Conservation (phyloP, 805 yeast species). For the Candida michaelii region DNA sequence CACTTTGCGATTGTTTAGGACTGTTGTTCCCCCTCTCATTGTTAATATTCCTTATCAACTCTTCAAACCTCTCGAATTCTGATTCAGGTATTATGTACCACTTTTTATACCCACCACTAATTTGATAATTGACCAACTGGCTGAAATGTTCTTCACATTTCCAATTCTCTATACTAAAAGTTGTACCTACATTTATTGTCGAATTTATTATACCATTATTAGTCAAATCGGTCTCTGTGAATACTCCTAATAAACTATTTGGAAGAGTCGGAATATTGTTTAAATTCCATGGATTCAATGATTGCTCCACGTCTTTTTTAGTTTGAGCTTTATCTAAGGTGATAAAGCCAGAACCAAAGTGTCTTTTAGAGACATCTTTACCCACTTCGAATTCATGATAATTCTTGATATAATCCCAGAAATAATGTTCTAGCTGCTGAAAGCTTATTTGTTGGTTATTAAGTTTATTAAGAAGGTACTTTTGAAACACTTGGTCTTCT, state of each 20-base stretch:
- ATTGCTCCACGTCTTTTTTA: not conserved
- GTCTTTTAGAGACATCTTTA: slow-evolving; percentile 2
- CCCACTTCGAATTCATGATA: slow-evolving; percentile 1
- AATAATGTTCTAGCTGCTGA: not conserved
- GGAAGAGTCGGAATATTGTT: slow-evolving; percentile 52
- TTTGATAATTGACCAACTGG: slow-evolving; percentile 52
- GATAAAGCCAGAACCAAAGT: not conserved
- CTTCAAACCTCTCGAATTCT: slow-evolving; percentile 50
- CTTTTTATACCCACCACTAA: slow-evolving; percentile 52
- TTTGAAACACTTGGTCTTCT: slow-evolving; percentile 1
- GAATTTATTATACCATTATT: slow-evolving; percentile 47
- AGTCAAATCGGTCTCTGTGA: slow-evolving; percentile 42
- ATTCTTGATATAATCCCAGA: slow-evolving; percentile 1
- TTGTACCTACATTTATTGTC: slow-evolving; percentile 50
- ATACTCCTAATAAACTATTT: slow-evolving; percentile 46
- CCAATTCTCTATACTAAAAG: slow-evolving; percentile 59
- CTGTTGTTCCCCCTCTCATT: not conserved
- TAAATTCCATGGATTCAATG: slow-evolving; percentile 56
- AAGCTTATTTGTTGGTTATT: not conserved
- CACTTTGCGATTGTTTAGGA: not conserved
- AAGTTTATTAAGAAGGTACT: not conserved
- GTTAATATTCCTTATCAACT: not conserved
- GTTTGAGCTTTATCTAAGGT: not conserved
- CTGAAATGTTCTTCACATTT: slow-evolving; percentile 59
- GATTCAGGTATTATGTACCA: slow-evolving; percentile 67